Evolutionary conservation across 1,284 basidiomycete genomes (phyloP).

Genomic region (Cutaneotrichosporon sp.): DNA sequence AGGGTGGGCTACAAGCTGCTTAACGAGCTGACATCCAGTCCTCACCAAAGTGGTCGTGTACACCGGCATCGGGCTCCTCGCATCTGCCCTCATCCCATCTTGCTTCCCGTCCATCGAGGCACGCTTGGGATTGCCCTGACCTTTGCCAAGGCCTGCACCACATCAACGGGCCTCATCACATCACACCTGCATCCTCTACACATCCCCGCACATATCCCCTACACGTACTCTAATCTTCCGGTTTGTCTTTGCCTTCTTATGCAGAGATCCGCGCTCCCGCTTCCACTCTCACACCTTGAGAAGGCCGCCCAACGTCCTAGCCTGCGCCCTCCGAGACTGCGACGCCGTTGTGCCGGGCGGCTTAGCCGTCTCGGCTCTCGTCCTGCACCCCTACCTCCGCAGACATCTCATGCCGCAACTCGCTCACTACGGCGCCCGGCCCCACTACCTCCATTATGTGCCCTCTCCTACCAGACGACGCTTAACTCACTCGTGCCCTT

Average conservation of each 20-base stretch:
- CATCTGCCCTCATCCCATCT: constrained; percentile 55
- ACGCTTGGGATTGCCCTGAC: not conserved
- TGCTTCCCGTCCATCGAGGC: not conserved
- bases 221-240: not conserved
- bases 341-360: not conserved
- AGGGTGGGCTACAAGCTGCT: constrained; percentile 60
- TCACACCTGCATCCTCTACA: not conserved
- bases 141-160: not conserved
- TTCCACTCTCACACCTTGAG: not conserved
- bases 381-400: not conserved
- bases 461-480: not conserved
- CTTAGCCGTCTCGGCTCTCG: not conserved
- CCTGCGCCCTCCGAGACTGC: too few relatives aligned
- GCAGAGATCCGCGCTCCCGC: not conserved
- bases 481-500: not conserved
- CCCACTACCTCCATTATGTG: not conserved
- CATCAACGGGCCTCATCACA: not conserved
- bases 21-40: constrained; percentile 56
- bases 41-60: constrained; percentile 91
- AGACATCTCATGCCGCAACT: not conserved
- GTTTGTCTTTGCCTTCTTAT: not conserved
- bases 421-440: not conserved
- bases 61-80: constrained; percentile 73
- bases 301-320: not conserved
- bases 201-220: not conserved